These are phyloP conservation scores for Pigoraptor vietnamica DNA, from an alignment of 78 protist genomes.

Conservation along the genomic window DNA sequence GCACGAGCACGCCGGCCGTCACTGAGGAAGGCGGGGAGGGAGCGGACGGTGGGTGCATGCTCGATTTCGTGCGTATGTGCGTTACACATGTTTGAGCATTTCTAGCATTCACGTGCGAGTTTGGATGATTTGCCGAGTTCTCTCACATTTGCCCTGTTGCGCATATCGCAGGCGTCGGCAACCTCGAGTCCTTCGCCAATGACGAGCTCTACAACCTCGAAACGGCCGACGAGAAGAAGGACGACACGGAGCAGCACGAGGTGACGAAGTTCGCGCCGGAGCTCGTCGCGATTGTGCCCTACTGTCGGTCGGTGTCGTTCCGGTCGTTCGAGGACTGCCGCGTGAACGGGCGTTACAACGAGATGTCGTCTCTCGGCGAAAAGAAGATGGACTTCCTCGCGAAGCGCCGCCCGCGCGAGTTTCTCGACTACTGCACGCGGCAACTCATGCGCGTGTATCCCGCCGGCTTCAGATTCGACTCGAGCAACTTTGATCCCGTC, in stretches of 20 bases:
- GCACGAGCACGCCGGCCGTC: no score
- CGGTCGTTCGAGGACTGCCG: neutral
- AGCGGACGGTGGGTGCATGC: no score
- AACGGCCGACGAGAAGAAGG: no score
- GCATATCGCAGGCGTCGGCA: no score
- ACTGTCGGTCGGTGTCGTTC: constrained; percentile 4
- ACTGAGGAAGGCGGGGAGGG: no score
- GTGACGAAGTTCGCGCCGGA: constrained; percentile 5
- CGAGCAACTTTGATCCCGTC: constrained; percentile 71
- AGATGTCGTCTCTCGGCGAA: constrained; percentile 26
- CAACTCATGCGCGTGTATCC: constrained; percentile 73
- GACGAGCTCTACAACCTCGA: no score
- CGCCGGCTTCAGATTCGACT: constrained; percentile 64
- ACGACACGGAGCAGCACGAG: neutral
- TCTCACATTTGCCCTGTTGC: no score
- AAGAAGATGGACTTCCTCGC: neutral
- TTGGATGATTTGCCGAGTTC: no score
- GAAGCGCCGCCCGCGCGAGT: neutral
- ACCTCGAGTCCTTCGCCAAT: no score
- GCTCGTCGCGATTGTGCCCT: neutral
- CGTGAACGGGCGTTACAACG: neutral
- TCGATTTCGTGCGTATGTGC: no score
- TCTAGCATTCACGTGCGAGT: no score
- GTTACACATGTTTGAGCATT: no score
- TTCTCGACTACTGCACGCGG: constrained; percentile 12